phyloP scores from a whole-genome alignment of 1,284 basidiomycete genomes.

The Takashimella tepidaria region DNA sequence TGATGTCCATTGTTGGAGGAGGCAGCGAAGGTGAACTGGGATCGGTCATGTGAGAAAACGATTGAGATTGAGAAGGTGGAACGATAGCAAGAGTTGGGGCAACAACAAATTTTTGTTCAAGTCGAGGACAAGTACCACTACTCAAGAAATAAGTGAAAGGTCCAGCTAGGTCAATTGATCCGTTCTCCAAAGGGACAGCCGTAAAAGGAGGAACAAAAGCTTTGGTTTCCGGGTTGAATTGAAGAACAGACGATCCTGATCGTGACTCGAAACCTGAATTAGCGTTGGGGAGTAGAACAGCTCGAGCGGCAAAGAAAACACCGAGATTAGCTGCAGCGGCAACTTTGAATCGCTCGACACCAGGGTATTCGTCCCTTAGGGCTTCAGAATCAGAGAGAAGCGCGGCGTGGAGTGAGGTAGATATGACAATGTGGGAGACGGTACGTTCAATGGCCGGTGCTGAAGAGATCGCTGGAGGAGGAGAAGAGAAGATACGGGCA shows the following conservation, averaged over 20 bases:
- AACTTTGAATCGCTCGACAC: conserved; percentile 77
- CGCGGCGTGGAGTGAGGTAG: conserved; percentile 71
- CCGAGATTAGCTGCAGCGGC: conserved; percentile 71
- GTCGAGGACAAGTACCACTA: conserved; percentile 71
- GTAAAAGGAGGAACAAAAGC: conserved; percentile 52
- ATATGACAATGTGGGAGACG: conserved; percentile 50
- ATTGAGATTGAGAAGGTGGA: conserved; percentile 45
- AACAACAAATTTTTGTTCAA: conserved; percentile 76
- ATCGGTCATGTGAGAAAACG: background rate
- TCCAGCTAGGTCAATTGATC: conserved; percentile 54
- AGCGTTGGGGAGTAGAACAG: conserved; percentile 51
- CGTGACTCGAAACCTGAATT: conserved; percentile 28
- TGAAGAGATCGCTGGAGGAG: background rate
- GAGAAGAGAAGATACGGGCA: conserved; percentile 43
- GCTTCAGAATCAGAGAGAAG: conserved; percentile 76
- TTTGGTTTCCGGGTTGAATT: conserved; percentile 57
- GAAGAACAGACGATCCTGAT: conserved; percentile 37
- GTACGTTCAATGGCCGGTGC: conserved; percentile 3
- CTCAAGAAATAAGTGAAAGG: conserved; percentile 83
- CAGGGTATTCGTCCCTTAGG: conserved; percentile 63
- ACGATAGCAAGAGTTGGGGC: conserved; percentile 54
- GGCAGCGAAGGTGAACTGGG: conserved; percentile 13
- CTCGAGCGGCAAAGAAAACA: conserved; percentile 64
- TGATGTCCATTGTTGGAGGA: conserved; percentile 61
- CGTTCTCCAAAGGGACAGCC: conserved; percentile 25